Conservation (phyloP, 192 early-diverging fungal species). For the Coemansia sp. region DNA sequence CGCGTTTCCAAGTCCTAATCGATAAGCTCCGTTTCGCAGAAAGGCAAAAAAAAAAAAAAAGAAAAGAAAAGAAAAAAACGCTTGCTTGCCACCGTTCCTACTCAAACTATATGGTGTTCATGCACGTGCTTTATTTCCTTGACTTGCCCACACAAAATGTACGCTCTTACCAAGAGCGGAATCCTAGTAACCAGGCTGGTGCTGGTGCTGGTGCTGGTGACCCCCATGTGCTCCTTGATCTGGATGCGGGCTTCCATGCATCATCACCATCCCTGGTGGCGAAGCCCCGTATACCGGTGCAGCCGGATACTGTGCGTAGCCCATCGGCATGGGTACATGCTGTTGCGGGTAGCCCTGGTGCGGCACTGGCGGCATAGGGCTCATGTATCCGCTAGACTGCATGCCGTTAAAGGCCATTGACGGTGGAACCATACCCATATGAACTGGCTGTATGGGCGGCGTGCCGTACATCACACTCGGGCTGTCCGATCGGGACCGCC, state of each 20-base stretch:
- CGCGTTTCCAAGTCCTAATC: background rate
- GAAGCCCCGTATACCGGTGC: slow-evolving; percentile 29
- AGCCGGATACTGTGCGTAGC: slow-evolving; percentile 46
- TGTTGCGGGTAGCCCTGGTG: slow-evolving; percentile 48
- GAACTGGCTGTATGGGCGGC: slow-evolving; percentile 28
- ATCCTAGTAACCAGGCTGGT: slow-evolving; percentile 5
- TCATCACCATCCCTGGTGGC: slow-evolving; percentile 47
- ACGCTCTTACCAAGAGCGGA: too few relatives aligned
- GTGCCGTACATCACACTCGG: slow-evolving; percentile 36
- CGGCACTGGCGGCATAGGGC: slow-evolving; percentile 18
- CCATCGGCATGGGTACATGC: slow-evolving; percentile 45
- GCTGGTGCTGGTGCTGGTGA: slow-evolving; percentile 13
- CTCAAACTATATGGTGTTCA: background rate
- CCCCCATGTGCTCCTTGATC: slow-evolving; percentile 30
- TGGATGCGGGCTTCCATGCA: slow-evolving; percentile 37
- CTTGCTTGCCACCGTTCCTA: background rate
- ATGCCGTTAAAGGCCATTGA: slow-evolving; percentile 44
- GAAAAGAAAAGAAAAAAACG: background rate
- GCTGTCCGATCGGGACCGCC: slow-evolving; percentile 30
- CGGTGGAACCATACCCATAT: slow-evolving; percentile 53
- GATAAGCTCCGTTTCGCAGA: background rate
- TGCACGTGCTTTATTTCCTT: background rate
- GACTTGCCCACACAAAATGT: background rate
- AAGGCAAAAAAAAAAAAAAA: too few relatives aligned
- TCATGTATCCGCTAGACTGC: slow-evolving; percentile 45